These are phyloP conservation scores for Russula lepida DNA, from an alignment of 768 basidiomycete genomes.

Conservation along the genomic window DNA sequence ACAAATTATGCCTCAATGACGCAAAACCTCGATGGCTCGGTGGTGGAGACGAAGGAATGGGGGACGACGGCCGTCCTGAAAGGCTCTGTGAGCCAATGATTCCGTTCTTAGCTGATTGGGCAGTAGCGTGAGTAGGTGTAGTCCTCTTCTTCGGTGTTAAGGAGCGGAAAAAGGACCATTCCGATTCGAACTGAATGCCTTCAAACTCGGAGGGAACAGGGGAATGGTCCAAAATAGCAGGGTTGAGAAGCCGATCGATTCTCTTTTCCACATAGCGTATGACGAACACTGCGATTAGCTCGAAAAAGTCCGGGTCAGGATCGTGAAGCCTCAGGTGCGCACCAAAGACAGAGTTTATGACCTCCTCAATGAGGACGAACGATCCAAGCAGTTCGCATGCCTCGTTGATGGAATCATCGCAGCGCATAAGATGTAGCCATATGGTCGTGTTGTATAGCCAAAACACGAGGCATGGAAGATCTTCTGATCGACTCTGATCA, in stretches of 20 bases:
- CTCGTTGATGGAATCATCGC: conserved; percentile 68
- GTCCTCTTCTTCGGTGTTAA: conserved; percentile 57
- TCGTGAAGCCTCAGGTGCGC: conserved; percentile 18
- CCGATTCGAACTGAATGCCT: conserved; percentile 86
- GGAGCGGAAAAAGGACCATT: conserved; percentile 85
- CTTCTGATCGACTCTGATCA: conserved; percentile 70
- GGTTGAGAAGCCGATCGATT: conserved; percentile 81
- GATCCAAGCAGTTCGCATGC: conserved; percentile 80
- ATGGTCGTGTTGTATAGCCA: conserved; percentile 91
- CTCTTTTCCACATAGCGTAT: conserved; percentile 86
- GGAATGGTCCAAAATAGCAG: conserved; percentile 73
- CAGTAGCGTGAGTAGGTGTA: conserved; percentile 26
- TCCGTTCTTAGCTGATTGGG: conserved; percentile 30
- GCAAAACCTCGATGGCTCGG: conserved; percentile 38
- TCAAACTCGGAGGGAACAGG: conserved; percentile 73
- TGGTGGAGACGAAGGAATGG: conserved; percentile 32
- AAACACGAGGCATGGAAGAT: conserved; percentile 79
- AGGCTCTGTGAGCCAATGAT: conserved; percentile 43
- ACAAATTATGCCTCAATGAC: conserved; percentile 59
- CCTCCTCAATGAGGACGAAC: conserved; percentile 81
- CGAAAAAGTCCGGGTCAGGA: conserved; percentile 1
- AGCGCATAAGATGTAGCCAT: conserved; percentile 86
- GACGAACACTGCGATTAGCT: conserved; percentile 63
- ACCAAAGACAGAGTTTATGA: conserved; percentile 94
- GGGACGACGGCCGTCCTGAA: conserved; percentile 36